phyloP scores from a whole-genome alignment of 129 eudicot species.

The Tanacetum coccineum region DNA sequence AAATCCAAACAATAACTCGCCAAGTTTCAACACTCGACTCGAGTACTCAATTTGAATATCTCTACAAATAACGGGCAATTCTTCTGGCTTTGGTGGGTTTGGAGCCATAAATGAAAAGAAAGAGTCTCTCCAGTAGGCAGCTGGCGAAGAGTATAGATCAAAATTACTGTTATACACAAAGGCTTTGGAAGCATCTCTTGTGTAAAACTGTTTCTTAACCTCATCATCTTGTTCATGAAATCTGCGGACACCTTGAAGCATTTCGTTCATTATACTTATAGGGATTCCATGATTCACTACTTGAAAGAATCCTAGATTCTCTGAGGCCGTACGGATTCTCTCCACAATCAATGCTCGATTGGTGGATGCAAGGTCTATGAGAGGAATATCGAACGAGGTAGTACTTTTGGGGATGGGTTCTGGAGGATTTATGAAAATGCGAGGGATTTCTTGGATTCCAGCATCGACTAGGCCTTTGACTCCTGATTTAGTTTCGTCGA shows the following conservation, averaged over 20 bases:
- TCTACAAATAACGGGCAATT: slow-evolving; percentile 41
- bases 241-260: slow-evolving; percentile 31
- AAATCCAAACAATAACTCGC: slow-evolving; percentile 27
- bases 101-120: slow-evolving; percentile 27
- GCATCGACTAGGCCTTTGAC: slow-evolving; percentile 47
- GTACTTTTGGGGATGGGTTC: slow-evolving; percentile 28
- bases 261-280: slow-evolving; percentile 32
- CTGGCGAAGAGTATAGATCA: slow-evolving; percentile 18
- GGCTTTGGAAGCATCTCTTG: slow-evolving; percentile 27
- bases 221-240: slow-evolving; percentile 30
- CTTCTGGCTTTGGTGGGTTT: slow-evolving; percentile 14
- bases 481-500: too few relatives aligned
- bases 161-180: slow-evolving; percentile 46
- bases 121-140: slow-evolving; percentile 24
- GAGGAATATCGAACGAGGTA: slow-evolving; percentile 29
- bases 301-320: slow-evolving; percentile 52
- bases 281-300: slow-evolving; percentile 61
- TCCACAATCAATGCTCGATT: slow-evolving; percentile 20
- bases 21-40: slow-evolving; percentile 30
- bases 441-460: slow-evolving; percentile 38
- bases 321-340: slow-evolving; percentile 28
- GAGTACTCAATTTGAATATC: slow-evolving; percentile 44
- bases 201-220: slow-evolving; percentile 28
- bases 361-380: slow-evolving; percentile 30
- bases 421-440: slow-evolving; percentile 40